phyloP scores from a whole-genome alignment of 2,329 filamentous ascomycete genomes.

The Bipolaris cookei region DNA sequence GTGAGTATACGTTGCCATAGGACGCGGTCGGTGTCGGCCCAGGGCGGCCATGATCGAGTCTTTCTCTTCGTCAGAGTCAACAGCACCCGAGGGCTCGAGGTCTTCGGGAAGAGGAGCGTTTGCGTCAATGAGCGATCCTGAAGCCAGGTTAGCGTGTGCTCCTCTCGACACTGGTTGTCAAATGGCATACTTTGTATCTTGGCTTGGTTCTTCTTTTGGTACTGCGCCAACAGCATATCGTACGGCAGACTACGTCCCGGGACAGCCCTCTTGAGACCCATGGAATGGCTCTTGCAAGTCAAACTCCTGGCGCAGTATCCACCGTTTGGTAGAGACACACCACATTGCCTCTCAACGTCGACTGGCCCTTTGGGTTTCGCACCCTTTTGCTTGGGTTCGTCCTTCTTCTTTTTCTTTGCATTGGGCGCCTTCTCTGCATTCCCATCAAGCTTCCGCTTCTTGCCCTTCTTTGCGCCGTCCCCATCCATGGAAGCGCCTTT shows the following conservation, averaged over 20 bases:
- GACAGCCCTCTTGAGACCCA: constrained; percentile 90
- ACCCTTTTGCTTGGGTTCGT: constrained; percentile 82
- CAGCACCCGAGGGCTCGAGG: constrained; percentile 69
- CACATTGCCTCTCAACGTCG: constrained; percentile 92
- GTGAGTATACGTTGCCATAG: constrained; percentile 69
- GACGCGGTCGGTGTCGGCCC: constrained; percentile 76
- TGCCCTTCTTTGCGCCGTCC: constrained; percentile 51
- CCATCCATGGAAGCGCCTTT: constrained; percentile 49
- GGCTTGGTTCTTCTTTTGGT: constrained; percentile 94
- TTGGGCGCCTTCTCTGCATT: constrained; percentile 83
- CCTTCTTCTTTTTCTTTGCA: constrained; percentile 87
- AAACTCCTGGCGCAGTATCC: constrained; percentile 85
- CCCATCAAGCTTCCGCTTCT: constrained; percentile 57
- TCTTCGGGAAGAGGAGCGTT: constrained; percentile 90
- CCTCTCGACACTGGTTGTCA: too few relatives aligned
- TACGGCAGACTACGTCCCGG: constrained; percentile 87
- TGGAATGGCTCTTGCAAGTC: constrained; percentile 93
- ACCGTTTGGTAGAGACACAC: constrained; percentile 83
- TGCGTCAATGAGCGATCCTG: constrained; percentile 92
- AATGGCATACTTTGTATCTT: constrained; percentile 84
- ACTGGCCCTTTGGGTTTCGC: constrained; percentile 90
- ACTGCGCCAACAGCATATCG: constrained; percentile 77
- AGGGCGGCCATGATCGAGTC: constrained; percentile 83
- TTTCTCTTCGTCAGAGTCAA: constrained; percentile 95
- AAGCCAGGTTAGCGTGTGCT: constrained; percentile 9